Conservation (phyloP, 805 yeast species). For the Lachancea kluyveri region DNA sequence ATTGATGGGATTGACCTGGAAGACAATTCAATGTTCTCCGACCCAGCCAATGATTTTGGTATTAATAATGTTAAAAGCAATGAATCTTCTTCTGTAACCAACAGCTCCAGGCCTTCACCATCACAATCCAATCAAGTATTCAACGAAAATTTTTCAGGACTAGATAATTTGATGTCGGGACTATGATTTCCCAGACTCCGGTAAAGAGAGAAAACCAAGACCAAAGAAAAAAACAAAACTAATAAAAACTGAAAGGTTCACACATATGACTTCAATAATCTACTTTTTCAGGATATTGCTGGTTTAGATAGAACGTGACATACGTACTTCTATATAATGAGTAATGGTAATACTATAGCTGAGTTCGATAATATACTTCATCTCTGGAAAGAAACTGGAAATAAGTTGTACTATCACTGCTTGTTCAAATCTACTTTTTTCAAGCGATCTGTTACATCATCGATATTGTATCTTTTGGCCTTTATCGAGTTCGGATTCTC, state of each 20-base stretch:
- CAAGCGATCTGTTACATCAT: constrained; percentile 13
- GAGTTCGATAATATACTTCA: too few species aligned
- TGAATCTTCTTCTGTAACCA: constrained; percentile 1
- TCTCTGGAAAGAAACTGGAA: too few species aligned
- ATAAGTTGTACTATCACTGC: too few species aligned
- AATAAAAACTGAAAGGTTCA: too few species aligned
- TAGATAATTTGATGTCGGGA: constrained; percentile 27
- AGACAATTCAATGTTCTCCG: constrained; percentile 3
- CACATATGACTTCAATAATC: too few species aligned
- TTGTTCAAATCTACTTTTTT: constrained; percentile 9
- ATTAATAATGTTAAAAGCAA: constrained; percentile 2
- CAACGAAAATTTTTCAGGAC: constrained; percentile 24
- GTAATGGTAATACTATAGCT: too few species aligned
- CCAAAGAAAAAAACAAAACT: too few species aligned
- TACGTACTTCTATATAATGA: too few species aligned
- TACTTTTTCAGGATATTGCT: too few species aligned
- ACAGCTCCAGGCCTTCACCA: constrained; percentile 9
- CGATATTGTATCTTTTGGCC: constrained; percentile 12
- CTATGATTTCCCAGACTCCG: constrained; percentile 15
- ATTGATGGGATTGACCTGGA: too few species aligned
- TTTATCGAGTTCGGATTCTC: constrained; percentile 33
- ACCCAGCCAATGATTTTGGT: constrained; percentile 2
- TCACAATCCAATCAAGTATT: constrained; percentile 20
- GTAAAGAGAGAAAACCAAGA: too few species aligned
- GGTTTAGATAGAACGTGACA: too few species aligned